Percentiles rank a stretch among this genome's conserved stretches.
Evolutionary conservation across 305 asterid species (phyloP).

Genomic region (Ilex paraguariensis): DNA sequence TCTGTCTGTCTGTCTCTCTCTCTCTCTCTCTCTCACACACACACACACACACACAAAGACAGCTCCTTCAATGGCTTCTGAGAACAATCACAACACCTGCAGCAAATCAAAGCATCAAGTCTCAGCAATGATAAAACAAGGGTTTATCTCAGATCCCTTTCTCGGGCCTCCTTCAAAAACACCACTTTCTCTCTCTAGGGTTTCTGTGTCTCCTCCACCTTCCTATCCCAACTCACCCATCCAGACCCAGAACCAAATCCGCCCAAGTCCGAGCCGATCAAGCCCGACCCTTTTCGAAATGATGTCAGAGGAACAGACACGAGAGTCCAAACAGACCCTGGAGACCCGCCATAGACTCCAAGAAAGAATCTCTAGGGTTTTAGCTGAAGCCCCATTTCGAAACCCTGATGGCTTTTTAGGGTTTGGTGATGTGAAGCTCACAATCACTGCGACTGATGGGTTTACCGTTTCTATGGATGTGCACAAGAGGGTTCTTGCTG

Average conservation of each 20-base stretch:
- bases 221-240: constrained; percentile 11
- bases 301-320: constrained; percentile 62
- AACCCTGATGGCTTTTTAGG: constrained; percentile 23
- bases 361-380: constrained; percentile 47
- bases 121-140: constrained; percentile 81
- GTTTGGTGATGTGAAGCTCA: constrained; percentile 68
- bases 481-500: constrained; percentile 59
- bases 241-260: constrained; percentile 6
- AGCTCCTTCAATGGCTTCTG: constrained; percentile 36
- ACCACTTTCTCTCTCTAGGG: constrained; percentile 17
- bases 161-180: constrained; percentile 37
- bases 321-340: constrained; percentile 31
- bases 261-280: constrained; percentile 19
- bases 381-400: constrained; percentile 47
- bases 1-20: too few relatives aligned
- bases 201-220: constrained; percentile 25
- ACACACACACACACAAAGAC: too few relatives aligned
- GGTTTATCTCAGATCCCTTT: constrained; percentile 66
- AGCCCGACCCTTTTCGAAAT: constrained; percentile 73
- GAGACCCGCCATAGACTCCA: constrained; percentile 45
- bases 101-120: constrained; percentile 30
- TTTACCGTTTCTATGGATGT: constrained; percentile 63
- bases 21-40: too few relatives aligned
- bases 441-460: constrained; percentile 37
- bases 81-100: constrained; percentile 3